A percentile compares a stretch with the other conserved stretches of the same genome.
Evolutionary conservation across 2,329 filamentous ascomycete species (phyloP).

Genomic region (Penicillium paneum): DNA sequence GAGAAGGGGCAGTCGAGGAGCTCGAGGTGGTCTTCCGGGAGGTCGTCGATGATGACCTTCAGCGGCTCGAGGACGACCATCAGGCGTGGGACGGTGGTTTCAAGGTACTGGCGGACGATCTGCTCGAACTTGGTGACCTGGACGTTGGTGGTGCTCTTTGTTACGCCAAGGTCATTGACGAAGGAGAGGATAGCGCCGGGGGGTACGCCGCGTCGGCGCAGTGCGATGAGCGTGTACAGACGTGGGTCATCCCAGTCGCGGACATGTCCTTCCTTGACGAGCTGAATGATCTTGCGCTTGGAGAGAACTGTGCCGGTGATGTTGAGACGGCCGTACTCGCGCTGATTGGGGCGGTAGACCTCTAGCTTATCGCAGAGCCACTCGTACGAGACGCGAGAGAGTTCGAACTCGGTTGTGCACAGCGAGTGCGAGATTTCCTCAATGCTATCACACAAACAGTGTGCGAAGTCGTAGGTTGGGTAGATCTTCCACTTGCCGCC

Average conservation of each 20-base stretch:
- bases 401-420: slow-evolving; percentile 89
- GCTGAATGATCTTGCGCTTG: slow-evolving; percentile 76
- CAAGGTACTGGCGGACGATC: slow-evolving; percentile 78
- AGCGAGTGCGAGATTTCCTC: slow-evolving; percentile 89
- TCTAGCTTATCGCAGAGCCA: slow-evolving; percentile 79
- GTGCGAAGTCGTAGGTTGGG: slow-evolving; percentile 73
- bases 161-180: slow-evolving; percentile 86
- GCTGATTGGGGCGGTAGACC: slow-evolving; percentile 89
- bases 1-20: slow-evolving; percentile 72
- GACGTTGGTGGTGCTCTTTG: slow-evolving; percentile 75
- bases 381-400: slow-evolving; percentile 82
- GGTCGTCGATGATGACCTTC: slow-evolving; percentile 75
- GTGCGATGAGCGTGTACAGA: slow-evolving; percentile 79
- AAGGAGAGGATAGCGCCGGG: slow-evolving; percentile 86
- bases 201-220: slow-evolving; percentile 80
- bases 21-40: slow-evolving; percentile 63
- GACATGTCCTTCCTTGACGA: slow-evolving; percentile 75
- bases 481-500: slow-evolving; percentile 87
- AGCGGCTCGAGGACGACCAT: slow-evolving; percentile 88
- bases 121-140: slow-evolving; percentile 81
- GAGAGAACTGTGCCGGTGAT: slow-evolving; percentile 81
- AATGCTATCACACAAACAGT: slow-evolving; percentile 78
- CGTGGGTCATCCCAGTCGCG: slow-evolving; percentile 89
- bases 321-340: slow-evolving; percentile 77
- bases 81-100: slow-evolving; percentile 79